Evolutionary conservation across 805 yeast genomes (phyloP).

Genomic region (Candida arabinofermentans): DNA sequence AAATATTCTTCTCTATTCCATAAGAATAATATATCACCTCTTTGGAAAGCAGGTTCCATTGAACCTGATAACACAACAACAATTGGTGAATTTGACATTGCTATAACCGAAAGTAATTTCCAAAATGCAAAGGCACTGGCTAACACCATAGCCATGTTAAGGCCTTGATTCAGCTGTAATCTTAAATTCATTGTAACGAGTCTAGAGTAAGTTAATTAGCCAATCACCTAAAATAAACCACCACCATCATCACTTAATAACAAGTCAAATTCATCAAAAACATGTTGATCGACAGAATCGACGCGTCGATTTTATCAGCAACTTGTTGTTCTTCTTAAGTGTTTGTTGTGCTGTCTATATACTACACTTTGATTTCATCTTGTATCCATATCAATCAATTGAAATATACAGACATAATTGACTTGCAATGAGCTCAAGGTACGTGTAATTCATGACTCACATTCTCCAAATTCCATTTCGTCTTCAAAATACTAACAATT

Average conservation of each 20-base stretch:
- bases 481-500: neutral
- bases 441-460: slow-evolving; percentile 2
- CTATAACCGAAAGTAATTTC: slow-evolving; percentile 71
- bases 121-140: slow-evolving; percentile 90
- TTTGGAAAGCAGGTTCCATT: slow-evolving; percentile 99
- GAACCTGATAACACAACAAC: slow-evolving; percentile 97
- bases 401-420: too few relatives aligned
- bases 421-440: slow-evolving; percentile 17
- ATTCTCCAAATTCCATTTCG: neutral
- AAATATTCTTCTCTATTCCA: slow-evolving; percentile 76
- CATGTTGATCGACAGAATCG: neutral
- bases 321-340: too few relatives aligned
- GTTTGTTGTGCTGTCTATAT: too few relatives aligned
- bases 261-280: too few relatives aligned
- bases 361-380: too few relatives aligned
- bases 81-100: slow-evolving; percentile 87
- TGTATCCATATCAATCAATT: too few relatives aligned
- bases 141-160: slow-evolving; percentile 73
- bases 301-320: neutral
- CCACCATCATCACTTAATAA: too few relatives aligned
- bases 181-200: slow-evolving; percentile 30
- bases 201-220: too few relatives aligned
- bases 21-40: slow-evolving; percentile 89
- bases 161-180: slow-evolving; percentile 37
- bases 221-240: too few relatives aligned